Conservation (phyloP, 2,329 filamentous ascomycete species). For the Cladosporium oxysporum region DNA sequence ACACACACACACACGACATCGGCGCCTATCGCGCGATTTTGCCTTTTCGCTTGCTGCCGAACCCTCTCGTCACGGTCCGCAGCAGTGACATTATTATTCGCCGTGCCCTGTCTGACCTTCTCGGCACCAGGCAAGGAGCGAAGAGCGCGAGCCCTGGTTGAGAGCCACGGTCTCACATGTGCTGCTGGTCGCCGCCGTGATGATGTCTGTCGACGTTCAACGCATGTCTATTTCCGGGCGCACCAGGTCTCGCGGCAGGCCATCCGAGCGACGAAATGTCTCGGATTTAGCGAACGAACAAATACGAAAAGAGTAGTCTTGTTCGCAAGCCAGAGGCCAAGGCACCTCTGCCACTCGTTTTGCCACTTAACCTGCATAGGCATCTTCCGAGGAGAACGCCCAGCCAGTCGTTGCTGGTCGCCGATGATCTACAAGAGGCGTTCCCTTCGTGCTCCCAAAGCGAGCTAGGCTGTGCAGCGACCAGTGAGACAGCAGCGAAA, state of each 20-base stretch:
- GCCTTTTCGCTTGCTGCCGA: slow-evolving; percentile 17
- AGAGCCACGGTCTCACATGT: slow-evolving; percentile 1
- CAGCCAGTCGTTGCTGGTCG: not conserved
- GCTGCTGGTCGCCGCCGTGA: not conserved
- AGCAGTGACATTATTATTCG: not conserved
- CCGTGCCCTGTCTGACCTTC: not conserved
- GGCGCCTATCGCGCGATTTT: slow-evolving; percentile 18
- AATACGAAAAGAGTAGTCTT: not conserved
- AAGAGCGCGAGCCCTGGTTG: not conserved
- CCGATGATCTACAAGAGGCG: slow-evolving; percentile 13
- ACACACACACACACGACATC: not conserved
- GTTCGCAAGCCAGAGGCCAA: not conserved
- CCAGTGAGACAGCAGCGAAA: not conserved
- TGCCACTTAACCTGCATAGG: slow-evolving; percentile 3
- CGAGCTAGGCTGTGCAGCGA: not conserved
- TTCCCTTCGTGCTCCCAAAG: slow-evolving; percentile 2
- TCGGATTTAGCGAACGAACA: not conserved
- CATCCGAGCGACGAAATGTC: not conserved
- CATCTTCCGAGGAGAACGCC: slow-evolving; percentile 11
- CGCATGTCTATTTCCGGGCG: not conserved
- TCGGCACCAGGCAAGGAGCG: not conserved
- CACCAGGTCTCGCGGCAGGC: not conserved
- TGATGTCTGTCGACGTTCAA: not conserved
- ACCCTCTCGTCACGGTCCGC: slow-evolving; percentile 18
- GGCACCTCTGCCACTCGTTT: not conserved